Conservation (phyloP, 257 asterid species). For the Echites panduratus region DNA sequence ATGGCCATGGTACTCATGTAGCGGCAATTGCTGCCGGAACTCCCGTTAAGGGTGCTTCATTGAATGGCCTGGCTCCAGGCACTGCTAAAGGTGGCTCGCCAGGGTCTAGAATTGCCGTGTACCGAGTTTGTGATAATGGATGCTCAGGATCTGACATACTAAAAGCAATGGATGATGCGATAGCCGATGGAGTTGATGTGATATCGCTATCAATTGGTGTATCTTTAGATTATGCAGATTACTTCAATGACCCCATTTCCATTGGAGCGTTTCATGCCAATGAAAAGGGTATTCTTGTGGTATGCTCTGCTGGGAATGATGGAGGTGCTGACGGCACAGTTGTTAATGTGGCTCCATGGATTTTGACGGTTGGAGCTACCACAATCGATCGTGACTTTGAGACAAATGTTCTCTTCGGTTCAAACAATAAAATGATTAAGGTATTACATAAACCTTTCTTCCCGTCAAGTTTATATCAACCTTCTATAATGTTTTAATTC, state of each 20-base stretch:
- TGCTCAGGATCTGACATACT: slow-evolving; percentile 60
- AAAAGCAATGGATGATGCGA: slow-evolving; percentile 64
- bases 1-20: slow-evolving; percentile 89
- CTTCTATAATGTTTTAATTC: too few relatives aligned
- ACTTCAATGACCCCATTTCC: slow-evolving; percentile 48
- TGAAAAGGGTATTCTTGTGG: too few relatives aligned
- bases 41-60: slow-evolving; percentile 58
- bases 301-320: too few relatives aligned
- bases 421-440: slow-evolving; percentile 36
- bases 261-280: slow-evolving; percentile 27
- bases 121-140: slow-evolving; percentile 56
- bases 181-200: slow-evolving; percentile 61
- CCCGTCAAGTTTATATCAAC: too few relatives aligned
- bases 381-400: slow-evolving; percentile 63
- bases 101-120: slow-evolving; percentile 67
- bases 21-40: slow-evolving; percentile 79
- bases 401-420: slow-evolving; percentile 42
- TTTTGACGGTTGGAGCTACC: slow-evolving; percentile 69
- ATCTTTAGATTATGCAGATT: slow-evolving; percentile 15
- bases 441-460: too few relatives aligned
- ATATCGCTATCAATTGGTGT: slow-evolving; percentile 61
- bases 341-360: slow-evolving; percentile 73
- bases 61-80: slow-evolving; percentile 66
- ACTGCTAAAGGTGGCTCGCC: slow-evolving; percentile 74
- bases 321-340: slow-evolving; percentile 3